Percentiles rank a stretch among this genome's conserved stretches.
These are phyloP conservation scores for Cyclotella baltica DNA, from an alignment of 108 stramenopile genomes.

Conservation along the genomic window DNA sequence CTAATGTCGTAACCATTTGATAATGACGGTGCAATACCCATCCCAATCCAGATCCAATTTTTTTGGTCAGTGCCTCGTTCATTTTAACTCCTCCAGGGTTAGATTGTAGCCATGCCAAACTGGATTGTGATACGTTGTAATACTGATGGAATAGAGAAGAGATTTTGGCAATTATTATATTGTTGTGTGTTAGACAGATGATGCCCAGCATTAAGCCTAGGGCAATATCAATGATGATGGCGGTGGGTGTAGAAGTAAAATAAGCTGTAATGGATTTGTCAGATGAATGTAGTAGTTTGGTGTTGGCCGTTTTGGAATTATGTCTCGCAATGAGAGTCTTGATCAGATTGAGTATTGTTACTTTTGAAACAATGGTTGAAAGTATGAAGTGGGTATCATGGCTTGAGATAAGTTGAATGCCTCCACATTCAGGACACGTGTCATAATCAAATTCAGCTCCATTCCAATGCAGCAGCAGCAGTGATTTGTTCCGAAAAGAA, in stretches of 20 bases:
- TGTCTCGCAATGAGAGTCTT: neutral
- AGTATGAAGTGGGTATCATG: neutral
- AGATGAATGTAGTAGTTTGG: neutral
- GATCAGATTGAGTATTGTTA: neutral
- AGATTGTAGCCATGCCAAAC: conserved; percentile 68
- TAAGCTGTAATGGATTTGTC: neutral
- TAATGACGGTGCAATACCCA: conserved; percentile 39
- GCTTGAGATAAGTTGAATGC: neutral
- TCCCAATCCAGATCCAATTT: conserved; percentile 59
- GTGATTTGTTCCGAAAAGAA: neutral
- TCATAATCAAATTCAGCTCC: too few species aligned
- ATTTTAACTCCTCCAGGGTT: conserved; percentile 88
- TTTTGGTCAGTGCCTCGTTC: conserved; percentile 74
- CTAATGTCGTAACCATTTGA: conserved; percentile 8
- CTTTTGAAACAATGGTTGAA: neutral
- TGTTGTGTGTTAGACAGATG: conserved; percentile 7
- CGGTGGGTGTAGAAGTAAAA: neutral
- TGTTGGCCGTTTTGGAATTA: neutral
- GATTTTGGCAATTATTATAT: conserved; percentile 12
- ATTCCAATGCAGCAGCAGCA: conserved; percentile 4
- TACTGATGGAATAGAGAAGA: conserved; percentile 1
- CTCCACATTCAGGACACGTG: neutral
- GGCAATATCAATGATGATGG: conserved; percentile 22
- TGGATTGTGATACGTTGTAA: conserved; percentile 38
- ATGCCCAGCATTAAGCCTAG: conserved; percentile 31